Evolutionary conservation across 139 green algal genomes (phyloP).

Genomic region (Chara braunii): DNA sequence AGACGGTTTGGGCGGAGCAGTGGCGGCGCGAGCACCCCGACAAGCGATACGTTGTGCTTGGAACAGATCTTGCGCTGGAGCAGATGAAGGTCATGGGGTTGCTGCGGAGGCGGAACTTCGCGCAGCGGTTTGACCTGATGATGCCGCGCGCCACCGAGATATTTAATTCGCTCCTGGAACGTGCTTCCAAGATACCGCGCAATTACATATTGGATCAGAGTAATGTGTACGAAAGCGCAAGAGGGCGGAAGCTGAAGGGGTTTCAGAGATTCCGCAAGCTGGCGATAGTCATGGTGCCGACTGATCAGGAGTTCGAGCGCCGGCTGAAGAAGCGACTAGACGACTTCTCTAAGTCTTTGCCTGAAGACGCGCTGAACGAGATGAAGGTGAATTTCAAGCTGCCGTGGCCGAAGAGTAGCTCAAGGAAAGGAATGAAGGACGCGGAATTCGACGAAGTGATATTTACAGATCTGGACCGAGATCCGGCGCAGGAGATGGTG

Average conservation of each 20-base stretch:
- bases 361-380: background rate
- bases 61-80: conserved; percentile 38
- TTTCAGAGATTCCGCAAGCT: background rate
- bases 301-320: background rate
- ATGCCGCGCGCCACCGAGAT: conserved; percentile 23
- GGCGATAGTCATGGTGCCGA: conserved; percentile 7
- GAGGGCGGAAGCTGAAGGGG: background rate
- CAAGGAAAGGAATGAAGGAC: too few relatives aligned
- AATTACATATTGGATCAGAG: conserved; percentile 57
- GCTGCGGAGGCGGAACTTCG: background rate
- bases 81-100: conserved; percentile 40
- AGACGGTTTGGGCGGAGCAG: conserved; percentile 45
- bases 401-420: too few relatives aligned
- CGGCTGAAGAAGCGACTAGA: background rate
- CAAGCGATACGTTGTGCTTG: conserved; percentile 44
- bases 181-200: conserved; percentile 18
- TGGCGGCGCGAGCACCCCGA: conserved; percentile 10
- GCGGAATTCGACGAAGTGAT: too few relatives aligned
- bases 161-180: conserved; percentile 31
- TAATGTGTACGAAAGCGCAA: conserved; percentile 15
- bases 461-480: too few relatives aligned
- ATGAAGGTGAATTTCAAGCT: background rate
- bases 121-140: conserved; percentile 16
- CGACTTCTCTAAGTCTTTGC: background rate
- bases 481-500: too few relatives aligned